Base-by-base conservation (phyloP, 139 green algal species). In the Dunaliella sp. region DNA sequence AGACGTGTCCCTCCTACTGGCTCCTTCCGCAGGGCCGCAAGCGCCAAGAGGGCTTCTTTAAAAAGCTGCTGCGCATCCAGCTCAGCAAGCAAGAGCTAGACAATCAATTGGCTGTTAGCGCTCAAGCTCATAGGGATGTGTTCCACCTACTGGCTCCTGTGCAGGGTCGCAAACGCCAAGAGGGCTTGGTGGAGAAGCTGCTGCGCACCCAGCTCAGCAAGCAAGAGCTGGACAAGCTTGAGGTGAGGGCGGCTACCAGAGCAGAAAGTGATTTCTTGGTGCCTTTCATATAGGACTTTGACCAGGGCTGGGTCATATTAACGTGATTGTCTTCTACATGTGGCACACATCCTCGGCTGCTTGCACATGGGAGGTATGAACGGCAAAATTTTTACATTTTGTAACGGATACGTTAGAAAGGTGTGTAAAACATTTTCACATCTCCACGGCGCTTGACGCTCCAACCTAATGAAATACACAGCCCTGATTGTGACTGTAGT, bases 91-190 rank as follows among this genome's bases (percentile, higher is more conserved):
- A 58, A 77, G 77, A 36, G 22, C 30, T 31, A 37, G 30, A 0
- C 1, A 37, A 22, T 31, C 77, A 73, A 32, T 73, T 12, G 59
- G 65, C 32, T 32, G 2, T 73, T 26, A 36, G 30, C 22, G 73
- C 73, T 78, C 48, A 7, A 65, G 16, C 16, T 65, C 48, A 65
- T 16, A 65, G 79, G 16, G 24, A 24, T 57, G n/a, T 26, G 74
- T 3, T 36, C 2, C n/a, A 31, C 3, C 81, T 33, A 58, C 30
- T 1, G 7, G 28, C 34, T 37, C 35, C n/a, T 74, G 1, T 32
- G 33, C 84, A 93, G 88, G 90, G 90, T 24, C 88, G 90, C 35
- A 87, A 88, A 37, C 86, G 90, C 22, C 90, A 93, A 72, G 90
- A 92, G 74, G 82, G 35, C 1, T 81, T 91, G n/a, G 86, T 92